Evolutionary conservation across 2,329 filamentous ascomycete species (phyloP).

Genomic region (Trichophaea hybrida): DNA sequence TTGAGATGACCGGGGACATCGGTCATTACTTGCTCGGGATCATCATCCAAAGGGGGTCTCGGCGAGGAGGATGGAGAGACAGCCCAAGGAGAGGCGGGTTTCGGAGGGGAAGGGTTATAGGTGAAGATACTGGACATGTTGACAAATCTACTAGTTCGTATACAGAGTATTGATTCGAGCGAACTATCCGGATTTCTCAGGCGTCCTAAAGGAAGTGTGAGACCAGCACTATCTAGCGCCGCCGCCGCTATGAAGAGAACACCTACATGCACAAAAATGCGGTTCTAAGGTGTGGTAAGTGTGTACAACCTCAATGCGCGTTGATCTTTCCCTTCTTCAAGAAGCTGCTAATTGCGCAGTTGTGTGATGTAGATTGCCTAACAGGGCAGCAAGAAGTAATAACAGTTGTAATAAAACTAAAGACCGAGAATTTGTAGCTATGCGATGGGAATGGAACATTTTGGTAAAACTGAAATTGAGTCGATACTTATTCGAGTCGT

Average conservation of each 20-base stretch:
- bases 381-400: constrained; percentile 15
- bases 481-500: not conserved
- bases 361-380: not conserved
- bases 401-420: constrained; percentile 15
- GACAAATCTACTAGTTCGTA: not conserved
- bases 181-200: not conserved
- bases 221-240: not conserved
- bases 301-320: not conserved
- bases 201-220: not conserved
- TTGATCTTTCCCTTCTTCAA: not conserved
- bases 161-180: not conserved
- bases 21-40: constrained; percentile 30
- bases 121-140: constrained; percentile 90
- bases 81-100: constrained; percentile 78
- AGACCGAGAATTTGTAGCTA: not conserved
- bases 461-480: not conserved
- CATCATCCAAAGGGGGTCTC: constrained; percentile 24
- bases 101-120: constrained; percentile 73
- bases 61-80: constrained; percentile 40
- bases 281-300: not conserved
- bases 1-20: constrained; percentile 22
- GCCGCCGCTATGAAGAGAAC: not conserved
- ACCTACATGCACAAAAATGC: not conserved
- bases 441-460: constrained; percentile 1
- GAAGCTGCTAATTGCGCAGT: not conserved